Percentiles rank a stretch among this genome's conserved stretches.
Conservation (phyloP, 768 basidiomycete species). For the Naematelia aurantialba region DNA sequence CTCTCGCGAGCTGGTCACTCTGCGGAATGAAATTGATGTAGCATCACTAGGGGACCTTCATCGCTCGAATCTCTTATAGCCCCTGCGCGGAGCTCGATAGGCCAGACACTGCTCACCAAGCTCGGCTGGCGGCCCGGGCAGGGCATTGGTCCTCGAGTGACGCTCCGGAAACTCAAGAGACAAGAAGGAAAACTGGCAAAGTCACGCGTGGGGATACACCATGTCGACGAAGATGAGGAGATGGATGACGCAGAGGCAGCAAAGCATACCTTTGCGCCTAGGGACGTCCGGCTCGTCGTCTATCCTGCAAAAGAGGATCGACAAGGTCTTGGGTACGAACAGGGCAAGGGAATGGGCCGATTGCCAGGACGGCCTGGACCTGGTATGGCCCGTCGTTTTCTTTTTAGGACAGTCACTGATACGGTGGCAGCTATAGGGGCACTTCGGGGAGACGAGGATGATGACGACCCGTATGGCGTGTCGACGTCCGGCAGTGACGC, state of each 20-base stretch:
- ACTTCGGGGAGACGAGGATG: conserved; percentile 69
- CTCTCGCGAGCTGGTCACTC: background rate
- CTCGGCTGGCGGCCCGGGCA: conserved; percentile 95
- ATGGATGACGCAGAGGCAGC: conserved; percentile 56
- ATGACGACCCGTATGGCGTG: conserved; percentile 61
- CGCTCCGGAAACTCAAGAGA: conserved; percentile 66
- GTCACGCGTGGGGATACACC: conserved; percentile 47
- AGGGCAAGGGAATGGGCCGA: conserved; percentile 53
- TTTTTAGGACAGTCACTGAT: background rate
- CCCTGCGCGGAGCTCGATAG: conserved; percentile 71
- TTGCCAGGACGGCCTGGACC: conserved; percentile 19
- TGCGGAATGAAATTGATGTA: conserved; percentile 38
- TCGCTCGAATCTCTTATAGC: conserved; percentile 60
- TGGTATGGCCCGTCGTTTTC: conserved; percentile 3
- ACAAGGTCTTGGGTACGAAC: conserved; percentile 78
- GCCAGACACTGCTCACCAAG: conserved; percentile 80
- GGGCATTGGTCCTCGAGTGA: conserved; percentile 85
- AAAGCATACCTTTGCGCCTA: conserved; percentile 80
- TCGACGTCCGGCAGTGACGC: conserved; percentile 15
- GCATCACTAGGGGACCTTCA: conserved; percentile 19
- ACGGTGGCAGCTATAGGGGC: conserved; percentile 2
- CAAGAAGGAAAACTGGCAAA: conserved; percentile 60
- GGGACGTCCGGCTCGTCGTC: conserved; percentile 66
- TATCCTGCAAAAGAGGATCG: conserved; percentile 69
- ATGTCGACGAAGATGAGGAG: conserved; percentile 56